phyloP scores from a whole-genome alignment of 768 basidiomycete species.

The Lepiota venenata region DNA sequence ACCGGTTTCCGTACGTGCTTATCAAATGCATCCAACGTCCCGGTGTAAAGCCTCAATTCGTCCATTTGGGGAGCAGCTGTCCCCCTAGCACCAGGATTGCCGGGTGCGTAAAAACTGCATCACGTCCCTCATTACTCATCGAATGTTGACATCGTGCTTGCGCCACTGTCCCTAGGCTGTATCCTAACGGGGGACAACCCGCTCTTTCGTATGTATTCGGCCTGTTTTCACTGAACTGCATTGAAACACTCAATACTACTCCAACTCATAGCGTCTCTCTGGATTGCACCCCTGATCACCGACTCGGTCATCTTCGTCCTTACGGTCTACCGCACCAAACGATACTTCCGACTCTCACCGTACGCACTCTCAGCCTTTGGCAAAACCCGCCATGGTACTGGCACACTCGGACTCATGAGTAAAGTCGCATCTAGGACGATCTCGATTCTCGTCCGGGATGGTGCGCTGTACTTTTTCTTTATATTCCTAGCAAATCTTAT shows the following conservation, averaged over 20 bases:
- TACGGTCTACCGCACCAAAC: slow-evolving; percentile 16
- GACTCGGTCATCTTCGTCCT: slow-evolving; percentile 18
- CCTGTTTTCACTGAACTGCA: not conserved
- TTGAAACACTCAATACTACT: not conserved
- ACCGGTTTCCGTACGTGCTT: slow-evolving; percentile 22
- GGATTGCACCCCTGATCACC: slow-evolving; percentile 23
- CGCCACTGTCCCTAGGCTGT: slow-evolving; percentile 18
- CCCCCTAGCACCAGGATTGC: slow-evolving; percentile 20
- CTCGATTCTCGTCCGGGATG: slow-evolving; percentile 24
- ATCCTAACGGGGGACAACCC: slow-evolving; percentile 20
- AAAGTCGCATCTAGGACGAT: slow-evolving; percentile 16
- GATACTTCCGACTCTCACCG: slow-evolving; percentile 14
- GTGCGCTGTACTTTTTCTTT: slow-evolving; percentile 23
- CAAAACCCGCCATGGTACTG: not conserved
- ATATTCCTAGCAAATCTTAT: slow-evolving; percentile 24
- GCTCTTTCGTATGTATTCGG: slow-evolving; percentile 20
- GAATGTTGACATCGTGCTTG: not conserved
- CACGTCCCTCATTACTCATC: not conserved
- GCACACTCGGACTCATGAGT: slow-evolving; percentile 2
- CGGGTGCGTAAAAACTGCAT: slow-evolving; percentile 18
- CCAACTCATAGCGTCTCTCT: slow-evolving; percentile 18
- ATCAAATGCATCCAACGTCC: too few relatives aligned
- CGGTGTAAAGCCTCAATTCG: not conserved
- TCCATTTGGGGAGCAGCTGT: slow-evolving; percentile 14
- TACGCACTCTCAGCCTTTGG: slow-evolving; percentile 8